Evolutionary conservation across 306 rosid species (phyloP).

Genomic region (Sechiopsis laciniata): DNA sequence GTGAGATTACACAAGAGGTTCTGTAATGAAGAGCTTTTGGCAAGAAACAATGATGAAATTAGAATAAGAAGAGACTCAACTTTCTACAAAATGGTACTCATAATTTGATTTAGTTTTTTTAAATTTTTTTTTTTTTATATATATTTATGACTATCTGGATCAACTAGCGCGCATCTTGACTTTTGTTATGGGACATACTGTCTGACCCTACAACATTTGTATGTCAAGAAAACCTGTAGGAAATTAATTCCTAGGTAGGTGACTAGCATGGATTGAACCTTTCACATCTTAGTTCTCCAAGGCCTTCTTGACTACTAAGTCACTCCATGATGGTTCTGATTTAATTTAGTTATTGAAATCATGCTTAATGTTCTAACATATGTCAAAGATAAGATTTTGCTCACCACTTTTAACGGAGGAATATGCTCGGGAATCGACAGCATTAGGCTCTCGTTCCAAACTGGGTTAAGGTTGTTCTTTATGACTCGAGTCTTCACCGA

Average conservation of each 20-base stretch:
- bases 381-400: constrained; percentile 14
- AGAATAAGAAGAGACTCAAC: neutral
- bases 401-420: constrained; percentile 88
- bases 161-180: too few relatives aligned
- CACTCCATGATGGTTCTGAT: too few relatives aligned
- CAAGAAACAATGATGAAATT: neutral
- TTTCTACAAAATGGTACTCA: constrained; percentile 1
- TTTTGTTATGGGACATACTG: too few relatives aligned
- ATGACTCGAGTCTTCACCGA: constrained; percentile 80
- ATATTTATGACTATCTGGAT: too few relatives aligned
- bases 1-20: neutral
- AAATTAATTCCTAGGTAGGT: too few relatives aligned
- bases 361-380: neutral
- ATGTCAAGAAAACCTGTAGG: too few relatives aligned
- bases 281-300: too few relatives aligned
- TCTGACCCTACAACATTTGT: too few relatives aligned
- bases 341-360: neutral
- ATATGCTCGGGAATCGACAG: constrained; percentile 72
- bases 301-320: too few relatives aligned
- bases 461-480: constrained; percentile 78
- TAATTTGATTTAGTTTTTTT: neutral
- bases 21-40: constrained; percentile 5
- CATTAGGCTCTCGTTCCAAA: constrained; percentile 90
- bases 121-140: too few relatives aligned
- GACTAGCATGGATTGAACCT: too few relatives aligned